Evolutionary conservation across 2,329 filamentous ascomycete genomes (phyloP), one percentile per base, ranked within the genome.

Genomic region (Orbilia oligospora): DNA sequence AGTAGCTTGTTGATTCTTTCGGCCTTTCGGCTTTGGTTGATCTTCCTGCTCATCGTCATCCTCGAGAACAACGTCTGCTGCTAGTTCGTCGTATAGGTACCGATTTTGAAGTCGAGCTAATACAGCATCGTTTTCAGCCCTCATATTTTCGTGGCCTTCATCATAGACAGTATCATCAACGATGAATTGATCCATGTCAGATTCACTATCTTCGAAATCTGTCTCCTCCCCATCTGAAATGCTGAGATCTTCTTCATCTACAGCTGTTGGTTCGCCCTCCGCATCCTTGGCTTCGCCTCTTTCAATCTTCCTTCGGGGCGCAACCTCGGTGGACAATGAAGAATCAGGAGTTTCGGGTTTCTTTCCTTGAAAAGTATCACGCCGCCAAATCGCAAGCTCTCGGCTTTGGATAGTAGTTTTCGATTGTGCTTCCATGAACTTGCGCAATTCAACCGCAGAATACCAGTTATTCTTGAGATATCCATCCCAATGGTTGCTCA

Each of bases 181-280:
- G 44, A 82, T 81, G n/a, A 82, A 82, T 14, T 65, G 71, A 14
- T 80, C 46, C 14, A 67, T 71, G 20, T 80, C 80, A 64, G 77
- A 72, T 5, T 80, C 78, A 1, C 53, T 49, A 36, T 78, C 68
- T 14, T 72, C 67, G 6, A 55, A 69, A 20, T 58, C 53, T n/a
- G 69, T 30, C 20, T 55, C 51, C 1, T 55, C 56, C 58, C 70
- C n/a, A 46, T 16, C 33, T 8, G 33, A 36, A 9, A 1, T 36
- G 33, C 33, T 18, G 27, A 33, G n/a, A 14, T 55, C 16, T 18
- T 55, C 51, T 18, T 55, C 16, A 33, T 51, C 48, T 2, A 24
- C 3, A 10, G 12, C 18, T 2, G 20, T 12, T 10, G 46, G 18
- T 24, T 49, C 46, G 9, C 20, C 46, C 14, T 24, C 46, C 3